Conservation (phyloP, 768 basidiomycete species). For the Suillus weaverae region DNA sequence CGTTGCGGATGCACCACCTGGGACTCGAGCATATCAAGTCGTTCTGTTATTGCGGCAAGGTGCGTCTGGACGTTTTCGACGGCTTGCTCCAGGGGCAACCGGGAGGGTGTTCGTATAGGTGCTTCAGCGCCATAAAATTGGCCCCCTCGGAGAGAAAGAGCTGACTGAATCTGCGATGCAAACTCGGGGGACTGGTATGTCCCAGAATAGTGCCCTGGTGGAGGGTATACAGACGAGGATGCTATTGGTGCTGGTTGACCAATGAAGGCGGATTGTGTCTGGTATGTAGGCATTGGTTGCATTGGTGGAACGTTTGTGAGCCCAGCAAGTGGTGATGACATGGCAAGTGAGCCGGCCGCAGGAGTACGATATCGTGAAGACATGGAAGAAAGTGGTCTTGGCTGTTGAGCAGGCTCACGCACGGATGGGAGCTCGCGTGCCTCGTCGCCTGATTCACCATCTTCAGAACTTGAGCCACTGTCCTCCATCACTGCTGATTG, state of each 20-base stretch:
- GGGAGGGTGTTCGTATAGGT: slow-evolving; percentile 46
- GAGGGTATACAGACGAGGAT: slow-evolving; percentile 37
- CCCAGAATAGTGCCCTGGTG: slow-evolving; percentile 37
- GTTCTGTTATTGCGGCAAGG: slow-evolving; percentile 78
- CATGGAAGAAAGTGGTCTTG: slow-evolving; percentile 72
- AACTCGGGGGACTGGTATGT: slow-evolving; percentile 42
- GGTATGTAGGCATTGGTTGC: slow-evolving; percentile 73
- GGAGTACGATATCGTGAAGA: slow-evolving; percentile 84
- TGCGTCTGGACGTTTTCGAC: slow-evolving; percentile 81
- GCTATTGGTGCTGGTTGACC: slow-evolving; percentile 42
- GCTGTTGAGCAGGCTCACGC: slow-evolving; percentile 38
- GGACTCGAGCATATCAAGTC: slow-evolving; percentile 68
- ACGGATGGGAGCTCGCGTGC: slow-evolving; percentile 42
- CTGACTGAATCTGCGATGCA: slow-evolving; percentile 37
- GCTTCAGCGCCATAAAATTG: slow-evolving; percentile 33
- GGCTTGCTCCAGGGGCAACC: slow-evolving; percentile 61
- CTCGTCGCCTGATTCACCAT: slow-evolving; percentile 49
- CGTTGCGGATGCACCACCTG: slow-evolving; percentile 34
- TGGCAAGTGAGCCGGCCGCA: slow-evolving; percentile 56
- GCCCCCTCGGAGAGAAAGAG: slow-evolving; percentile 36
- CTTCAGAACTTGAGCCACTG: slow-evolving; percentile 43
- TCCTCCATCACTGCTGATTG: slow-evolving; percentile 23
- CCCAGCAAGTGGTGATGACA: slow-evolving; percentile 53
- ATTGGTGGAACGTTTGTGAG: slow-evolving; percentile 50
- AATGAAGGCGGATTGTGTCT: slow-evolving; percentile 74